Evolutionary conservation across 306 rosid species (phyloP), one percentile per base, ranked within the genome.

Genomic region (Quercus mongolica): DNA sequence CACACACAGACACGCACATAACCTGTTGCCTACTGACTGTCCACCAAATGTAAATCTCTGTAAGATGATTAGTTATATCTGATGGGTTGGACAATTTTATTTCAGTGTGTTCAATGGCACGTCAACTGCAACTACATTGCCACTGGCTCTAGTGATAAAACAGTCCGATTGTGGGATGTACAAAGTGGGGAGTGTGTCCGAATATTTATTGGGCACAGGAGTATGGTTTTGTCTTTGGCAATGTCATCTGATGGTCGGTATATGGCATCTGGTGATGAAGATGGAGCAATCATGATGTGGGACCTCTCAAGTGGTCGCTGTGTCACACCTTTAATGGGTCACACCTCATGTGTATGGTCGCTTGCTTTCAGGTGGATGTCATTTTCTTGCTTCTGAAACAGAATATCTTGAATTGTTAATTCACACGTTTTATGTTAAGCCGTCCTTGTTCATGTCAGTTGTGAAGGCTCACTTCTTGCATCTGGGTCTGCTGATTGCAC

Each of bases 61-160:
- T 71, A 3, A 14, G 28, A 35, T 68, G 51, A 35, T 28, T 12
- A 11, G 54, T n/a, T 65, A 17, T 9, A 68, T n/a, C 77, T 76
- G 18, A 76, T 76, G 77, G 74, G 55, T 79, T 76, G 44, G 56
- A 33, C 80, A 17, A 26, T 69, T 71, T 73, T 71, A 59, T 73
- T 76, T 6, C 73, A 90, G 99, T 92, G 98, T 64, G 96, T 96
- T 73, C 99, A 96, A 86, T 96, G 99, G 99, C 99, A 96, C 83
- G 88, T 84, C 87, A 96, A 96, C 92, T 96, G 99, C 96, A 96
- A 96, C 90, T 96, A 96, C 87, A 87, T 96, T 28, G 97, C 98
- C 31, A 93, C 99, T 25, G 99, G 99, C 49, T 96, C 98, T 49
- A 96, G 98, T 78, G 99, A 96, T 86, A 96, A 93, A 86, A 93